Conservation (phyloP, 805 yeast genomes). For the Lachancea meyersii region DNA sequence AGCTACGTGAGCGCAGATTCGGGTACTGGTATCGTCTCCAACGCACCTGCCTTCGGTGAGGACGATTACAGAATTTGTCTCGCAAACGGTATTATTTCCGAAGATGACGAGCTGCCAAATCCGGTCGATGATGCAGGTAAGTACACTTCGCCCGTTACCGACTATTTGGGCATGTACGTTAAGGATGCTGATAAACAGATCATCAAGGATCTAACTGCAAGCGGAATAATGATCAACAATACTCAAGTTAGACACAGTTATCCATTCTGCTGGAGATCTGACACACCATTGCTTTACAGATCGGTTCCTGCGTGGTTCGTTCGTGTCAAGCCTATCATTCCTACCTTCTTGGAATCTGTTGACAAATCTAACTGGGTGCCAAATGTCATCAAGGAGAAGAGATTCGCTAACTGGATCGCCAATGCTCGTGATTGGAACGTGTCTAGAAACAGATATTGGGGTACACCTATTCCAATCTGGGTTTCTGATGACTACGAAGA, state of each 20-base stretch:
- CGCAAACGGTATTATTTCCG: conserved; percentile 66
- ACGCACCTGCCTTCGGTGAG: conserved; percentile 98
- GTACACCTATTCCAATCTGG: conserved; percentile 99
- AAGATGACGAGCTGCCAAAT: conserved; percentile 72
- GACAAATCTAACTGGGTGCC: conserved; percentile 95
- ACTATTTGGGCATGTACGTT: conserved; percentile 77
- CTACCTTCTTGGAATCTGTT: conserved; percentile 81
- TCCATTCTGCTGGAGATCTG: conserved; percentile 99
- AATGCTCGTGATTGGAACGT: conserved; percentile 99
- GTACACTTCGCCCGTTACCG: conserved; percentile 68
- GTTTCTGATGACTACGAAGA: conserved; percentile 90
- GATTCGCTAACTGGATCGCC: conserved; percentile 96
- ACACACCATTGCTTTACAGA: conserved; percentile 92
- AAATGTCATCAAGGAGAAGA: conserved; percentile 76
- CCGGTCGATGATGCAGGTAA: conserved; percentile 92
- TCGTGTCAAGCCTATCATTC: conserved; percentile 78
- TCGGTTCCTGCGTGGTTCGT: conserved; percentile 99
- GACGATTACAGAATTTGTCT: conserved; percentile 86
- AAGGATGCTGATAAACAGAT: conserved; percentile 93
- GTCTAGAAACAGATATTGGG: conserved; percentile 99
- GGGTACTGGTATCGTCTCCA: conserved; percentile 99
- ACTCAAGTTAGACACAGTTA: conserved; percentile 91
- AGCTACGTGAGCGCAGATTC: conserved; percentile 86
- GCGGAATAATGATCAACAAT: conserved; percentile 67
- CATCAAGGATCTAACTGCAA: conserved; percentile 73